Conservation (phyloP, 805 yeast species). For the Torulaspora gathmanii region DNA sequence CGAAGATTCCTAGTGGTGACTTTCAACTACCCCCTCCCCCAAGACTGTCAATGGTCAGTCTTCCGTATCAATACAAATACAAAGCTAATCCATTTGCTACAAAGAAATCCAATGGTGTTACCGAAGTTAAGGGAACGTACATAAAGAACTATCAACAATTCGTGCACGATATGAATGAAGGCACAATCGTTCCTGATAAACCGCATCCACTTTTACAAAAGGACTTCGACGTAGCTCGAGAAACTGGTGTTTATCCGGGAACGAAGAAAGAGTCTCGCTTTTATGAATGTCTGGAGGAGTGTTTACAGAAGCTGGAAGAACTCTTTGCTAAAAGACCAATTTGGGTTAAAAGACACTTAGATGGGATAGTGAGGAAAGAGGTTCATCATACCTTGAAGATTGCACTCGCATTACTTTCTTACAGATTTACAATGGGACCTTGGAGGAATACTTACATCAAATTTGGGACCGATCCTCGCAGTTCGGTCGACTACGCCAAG, state of each 20-base stretch:
- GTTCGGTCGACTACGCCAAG: conserved; percentile 47
- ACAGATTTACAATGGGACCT: conserved; percentile 82
- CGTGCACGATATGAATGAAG: conserved; percentile 45
- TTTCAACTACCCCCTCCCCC: conserved; percentile 76
- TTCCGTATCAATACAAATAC: conserved; percentile 75
- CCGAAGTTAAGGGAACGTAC: conserved; percentile 42
- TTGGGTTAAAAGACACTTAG: conserved; percentile 77
- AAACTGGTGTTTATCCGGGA: conserved; percentile 33
- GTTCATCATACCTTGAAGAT: conserved; percentile 48
- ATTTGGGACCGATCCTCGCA: conserved; percentile 73
- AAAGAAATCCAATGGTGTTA: conserved; percentile 51
- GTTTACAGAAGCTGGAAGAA: conserved; percentile 31
- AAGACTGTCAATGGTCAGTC: conserved; percentile 64
- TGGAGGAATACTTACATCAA: conserved; percentile 84
- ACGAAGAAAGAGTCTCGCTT: conserved; percentile 34
- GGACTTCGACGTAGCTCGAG: conserved; percentile 40
- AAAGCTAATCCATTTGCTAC: conserved; percentile 62
- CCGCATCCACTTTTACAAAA: conserved; percentile 48
- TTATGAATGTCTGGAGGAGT: conserved; percentile 29
- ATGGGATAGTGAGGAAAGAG: conserved; percentile 46
- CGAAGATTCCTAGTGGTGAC: conserved; percentile 24
- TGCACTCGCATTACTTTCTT: conserved; percentile 82
- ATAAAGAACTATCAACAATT: conserved; percentile 41
- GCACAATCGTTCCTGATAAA: conserved; percentile 42
- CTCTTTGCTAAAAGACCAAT: conserved; percentile 71